Conservation (phyloP, 345 rosid genomes). For the Abelmoschus esculentus region DNA sequence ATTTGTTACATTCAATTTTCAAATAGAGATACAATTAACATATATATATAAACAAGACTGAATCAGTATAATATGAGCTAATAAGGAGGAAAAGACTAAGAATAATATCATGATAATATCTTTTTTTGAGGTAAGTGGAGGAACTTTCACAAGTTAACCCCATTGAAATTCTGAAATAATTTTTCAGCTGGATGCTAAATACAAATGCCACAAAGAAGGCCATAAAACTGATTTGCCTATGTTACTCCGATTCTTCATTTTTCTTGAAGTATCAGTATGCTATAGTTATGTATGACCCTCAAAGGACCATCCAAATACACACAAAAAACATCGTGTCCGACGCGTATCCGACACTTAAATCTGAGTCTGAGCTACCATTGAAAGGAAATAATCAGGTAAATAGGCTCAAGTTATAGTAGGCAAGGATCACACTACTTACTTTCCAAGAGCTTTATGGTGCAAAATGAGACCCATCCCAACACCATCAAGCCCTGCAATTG, state of each 20-base stretch:
- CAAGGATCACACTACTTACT: neutral
- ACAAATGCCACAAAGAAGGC: neutral
- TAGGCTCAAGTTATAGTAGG: neutral
- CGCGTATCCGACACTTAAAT: neutral
- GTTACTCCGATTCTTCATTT: too few species aligned
- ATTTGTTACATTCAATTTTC: neutral
- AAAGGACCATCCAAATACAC: neutral
- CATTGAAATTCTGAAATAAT: neutral
- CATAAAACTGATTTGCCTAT: neutral
- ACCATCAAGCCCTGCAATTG: conserved; percentile 4
- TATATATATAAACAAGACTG: too few species aligned
- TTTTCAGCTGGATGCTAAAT: neutral
- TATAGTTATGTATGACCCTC: neutral
- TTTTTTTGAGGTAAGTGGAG: neutral
- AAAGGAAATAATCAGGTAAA: neutral
- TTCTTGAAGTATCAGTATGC: too few species aligned
- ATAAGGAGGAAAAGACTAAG: too few species aligned
- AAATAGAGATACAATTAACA: too few species aligned
- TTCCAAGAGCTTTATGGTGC: conserved; percentile 4
- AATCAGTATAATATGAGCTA: too few species aligned
- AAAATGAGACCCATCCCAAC: conserved; percentile 1
- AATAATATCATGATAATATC: neutral
- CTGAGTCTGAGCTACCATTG: neutral
- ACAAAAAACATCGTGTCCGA: neutral
- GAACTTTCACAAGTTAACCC: neutral